Base-by-base conservation (phyloP, 78 protist species). In the Polysphondylium violaceum region DNA sequence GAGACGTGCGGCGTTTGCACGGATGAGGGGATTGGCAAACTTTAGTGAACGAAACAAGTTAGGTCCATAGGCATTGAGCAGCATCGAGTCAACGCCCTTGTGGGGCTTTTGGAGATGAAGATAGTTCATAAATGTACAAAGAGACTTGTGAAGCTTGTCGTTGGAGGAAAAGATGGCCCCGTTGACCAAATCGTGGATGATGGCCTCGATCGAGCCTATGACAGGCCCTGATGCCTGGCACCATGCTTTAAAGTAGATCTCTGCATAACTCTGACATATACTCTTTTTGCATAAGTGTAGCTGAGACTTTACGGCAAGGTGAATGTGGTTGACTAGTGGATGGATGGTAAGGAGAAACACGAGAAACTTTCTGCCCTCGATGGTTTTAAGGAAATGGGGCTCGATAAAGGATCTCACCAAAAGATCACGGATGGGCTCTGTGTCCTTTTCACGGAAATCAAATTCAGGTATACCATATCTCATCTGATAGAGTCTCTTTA, bases 211-310 rank as follows among this genome's bases (percentile, higher is more conserved):
- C 23, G 12, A 6, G 40, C 9, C 19, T 9, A 68, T 14, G 16
- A 50, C 31, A 16, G 68, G 61, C 1, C 92, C 93, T 1, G 56
- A 8, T 8, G 95, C 79, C 1, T 16, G 0, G 6, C 69, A 38
- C 97, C 97, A 95, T 23, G 97, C 94, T 38, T 64, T 75, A 44
- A 86, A 86, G 74, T 95, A 95, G 0, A 95, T 58, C 3, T 95
- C 95, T 0, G 86, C 95, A 73, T 76, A 93, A 0, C 8, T 6
- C 4, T 64, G 60, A 3, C 65, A 19, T 0, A 53, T 27, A 14
- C 79, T 51, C 2, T 40, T 23, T 4, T 75, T 69, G 47, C 79
- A 78, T 5, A 11, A 19, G 17, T 74, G 64, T 7, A 95, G 5
- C 27, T 95, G 97, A 9, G 58, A 47, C 47, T 89, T 91, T 19